Evolutionary conservation across 352 stramenopile genomes (phyloP).

Genomic region (Nothophytophthora sp.): DNA sequence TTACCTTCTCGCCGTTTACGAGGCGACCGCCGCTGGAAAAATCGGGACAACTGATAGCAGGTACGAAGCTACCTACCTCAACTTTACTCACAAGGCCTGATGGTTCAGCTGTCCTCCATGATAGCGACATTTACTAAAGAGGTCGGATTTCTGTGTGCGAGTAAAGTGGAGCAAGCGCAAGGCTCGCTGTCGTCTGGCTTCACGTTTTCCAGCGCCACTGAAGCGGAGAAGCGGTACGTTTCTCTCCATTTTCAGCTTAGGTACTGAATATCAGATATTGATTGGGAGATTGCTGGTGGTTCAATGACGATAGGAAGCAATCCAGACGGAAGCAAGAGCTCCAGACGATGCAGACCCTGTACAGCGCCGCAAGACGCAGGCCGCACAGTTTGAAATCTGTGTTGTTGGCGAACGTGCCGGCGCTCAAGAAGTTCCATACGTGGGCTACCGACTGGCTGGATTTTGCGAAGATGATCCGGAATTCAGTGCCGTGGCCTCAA

Average conservation of each 20-base stretch:
- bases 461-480: slow-evolving; percentile 17
- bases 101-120: too few relatives aligned
- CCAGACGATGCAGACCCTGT: slow-evolving; percentile 44
- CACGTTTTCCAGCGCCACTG: slow-evolving; percentile 35
- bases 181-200: slow-evolving; percentile 33
- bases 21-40: too few relatives aligned
- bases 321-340: slow-evolving; percentile 48
- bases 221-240: slow-evolving; percentile 35
- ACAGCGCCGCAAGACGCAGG: slow-evolving; percentile 37
- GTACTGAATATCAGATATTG: too few relatives aligned
- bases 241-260: too few relatives aligned
- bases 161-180: slow-evolving; percentile 14
- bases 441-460: slow-evolving; percentile 34
- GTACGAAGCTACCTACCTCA: too few relatives aligned
- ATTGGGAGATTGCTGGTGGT: too few relatives aligned
- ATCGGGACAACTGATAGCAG: too few relatives aligned
- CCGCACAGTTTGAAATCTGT: slow-evolving; percentile 41
- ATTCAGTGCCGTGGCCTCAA: slow-evolving; percentile 15
- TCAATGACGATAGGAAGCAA: slow-evolving; percentile 30
- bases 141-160: too few relatives aligned
- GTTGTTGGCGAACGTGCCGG: slow-evolving; percentile 37
- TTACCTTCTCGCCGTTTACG: slow-evolving; percentile 81
- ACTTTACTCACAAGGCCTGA: too few relatives aligned
- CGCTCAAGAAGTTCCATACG: slow-evolving; percentile 33
- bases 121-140: too few relatives aligned